Conservation (phyloP, 2,329 filamentous ascomycete species). For the Sporothrix brasiliensis region DNA sequence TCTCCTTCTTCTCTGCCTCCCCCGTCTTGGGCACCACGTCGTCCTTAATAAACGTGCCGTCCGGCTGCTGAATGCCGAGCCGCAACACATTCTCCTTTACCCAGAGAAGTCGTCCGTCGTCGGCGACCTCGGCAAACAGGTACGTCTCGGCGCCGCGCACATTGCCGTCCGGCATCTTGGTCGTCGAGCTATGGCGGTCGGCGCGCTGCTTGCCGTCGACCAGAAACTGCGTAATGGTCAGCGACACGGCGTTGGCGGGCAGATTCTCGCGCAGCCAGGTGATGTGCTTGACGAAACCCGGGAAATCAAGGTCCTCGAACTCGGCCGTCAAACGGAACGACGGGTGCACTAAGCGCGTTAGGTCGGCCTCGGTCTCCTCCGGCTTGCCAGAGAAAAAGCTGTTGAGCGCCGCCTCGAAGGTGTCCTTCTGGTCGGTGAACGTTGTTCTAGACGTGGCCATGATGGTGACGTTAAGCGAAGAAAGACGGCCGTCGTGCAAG, state of each 20-base stretch:
- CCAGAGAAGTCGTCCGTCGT: constrained; percentile 31
- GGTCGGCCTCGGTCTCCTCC: constrained; percentile 32
- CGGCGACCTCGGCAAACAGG: constrained; percentile 29
- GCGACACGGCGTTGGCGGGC: constrained; percentile 4
- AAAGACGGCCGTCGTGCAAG: neutral
- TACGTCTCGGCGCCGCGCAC: constrained; percentile 30
- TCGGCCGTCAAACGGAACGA: constrained; percentile 21
- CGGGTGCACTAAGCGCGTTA: constrained; percentile 23
- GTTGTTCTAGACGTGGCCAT: constrained; percentile 23
- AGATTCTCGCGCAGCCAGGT: constrained; percentile 31
- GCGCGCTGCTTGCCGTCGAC: constrained; percentile 30
- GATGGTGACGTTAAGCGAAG: neutral
- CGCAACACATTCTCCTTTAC: constrained; percentile 28
- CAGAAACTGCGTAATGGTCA: constrained; percentile 27
- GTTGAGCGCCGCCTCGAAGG: constrained; percentile 30
- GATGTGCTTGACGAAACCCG: constrained; percentile 32
- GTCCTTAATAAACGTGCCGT: constrained; percentile 9
- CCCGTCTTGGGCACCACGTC: neutral
- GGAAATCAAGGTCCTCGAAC: constrained; percentile 1
- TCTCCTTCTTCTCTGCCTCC: neutral
- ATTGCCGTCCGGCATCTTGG: constrained; percentile 19
- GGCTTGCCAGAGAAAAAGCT: constrained; percentile 31
- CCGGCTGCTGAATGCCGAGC: constrained; percentile 1
- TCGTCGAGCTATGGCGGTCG: constrained; percentile 28
- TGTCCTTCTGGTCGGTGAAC: constrained; percentile 30